Evolutionary conservation across 2,329 filamentous ascomycete genomes (phyloP).

Genomic region (Penicillium sp.): DNA sequence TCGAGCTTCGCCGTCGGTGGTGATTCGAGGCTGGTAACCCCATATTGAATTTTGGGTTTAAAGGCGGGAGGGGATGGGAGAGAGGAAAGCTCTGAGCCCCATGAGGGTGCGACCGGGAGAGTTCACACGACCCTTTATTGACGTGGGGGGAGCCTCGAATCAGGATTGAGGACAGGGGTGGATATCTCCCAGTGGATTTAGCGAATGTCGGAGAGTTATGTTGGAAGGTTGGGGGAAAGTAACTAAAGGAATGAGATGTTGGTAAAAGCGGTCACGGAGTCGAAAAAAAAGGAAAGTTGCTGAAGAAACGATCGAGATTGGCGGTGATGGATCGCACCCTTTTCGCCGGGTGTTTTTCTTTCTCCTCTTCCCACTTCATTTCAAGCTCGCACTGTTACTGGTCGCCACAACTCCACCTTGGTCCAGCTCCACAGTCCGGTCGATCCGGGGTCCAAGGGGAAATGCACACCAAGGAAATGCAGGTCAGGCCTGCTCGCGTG

Average conservation of each 20-base stretch:
- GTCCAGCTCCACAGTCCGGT: conserved; percentile 20
- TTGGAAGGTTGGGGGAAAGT: not conserved
- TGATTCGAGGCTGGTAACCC: conserved; percentile 35
- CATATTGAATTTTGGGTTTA: conserved; percentile 27
- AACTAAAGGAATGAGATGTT: not conserved
- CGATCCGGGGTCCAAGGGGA: conserved; percentile 24
- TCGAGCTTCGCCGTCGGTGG: conserved; percentile 41
- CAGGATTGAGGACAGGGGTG: not conserved
- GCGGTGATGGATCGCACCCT: not conserved
- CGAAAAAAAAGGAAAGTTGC: not conserved
- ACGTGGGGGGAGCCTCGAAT: not conserved
- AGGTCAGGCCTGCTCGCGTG: not conserved
- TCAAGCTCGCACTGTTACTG: conserved; percentile 7
- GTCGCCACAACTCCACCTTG: conserved; percentile 16
- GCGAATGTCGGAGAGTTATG: conserved; percentile 7
- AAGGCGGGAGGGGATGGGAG: conserved; percentile 8
- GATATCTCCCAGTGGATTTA: not conserved
- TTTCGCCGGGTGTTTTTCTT: not conserved
- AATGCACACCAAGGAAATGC: not conserved
- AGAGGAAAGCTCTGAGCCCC: conserved; percentile 13
- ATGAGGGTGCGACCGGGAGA: conserved; percentile 18
- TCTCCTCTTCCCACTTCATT: not conserved
- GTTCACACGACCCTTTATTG: conserved; percentile 16
- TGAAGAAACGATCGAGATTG: not conserved
- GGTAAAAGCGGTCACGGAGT: not conserved